Conservation (phyloP, 306 rosid species). For the Prosopis cineraria region DNA sequence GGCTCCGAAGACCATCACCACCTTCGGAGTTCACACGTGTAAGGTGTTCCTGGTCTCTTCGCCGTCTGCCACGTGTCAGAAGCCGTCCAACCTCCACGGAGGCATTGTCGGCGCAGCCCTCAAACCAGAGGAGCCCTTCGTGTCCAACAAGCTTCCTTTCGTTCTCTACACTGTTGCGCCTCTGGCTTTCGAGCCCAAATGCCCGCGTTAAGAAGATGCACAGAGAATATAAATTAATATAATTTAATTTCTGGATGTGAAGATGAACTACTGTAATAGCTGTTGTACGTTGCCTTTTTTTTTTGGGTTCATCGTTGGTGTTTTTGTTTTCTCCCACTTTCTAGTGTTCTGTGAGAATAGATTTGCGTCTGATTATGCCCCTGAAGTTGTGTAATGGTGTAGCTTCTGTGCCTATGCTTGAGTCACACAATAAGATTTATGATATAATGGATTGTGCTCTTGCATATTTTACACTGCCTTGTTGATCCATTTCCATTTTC, state of each 20-base stretch:
- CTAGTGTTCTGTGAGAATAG: conserved; percentile 14
- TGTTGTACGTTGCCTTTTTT: not conserved
- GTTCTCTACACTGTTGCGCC: conserved; percentile 75
- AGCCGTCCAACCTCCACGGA: conserved; percentile 56
- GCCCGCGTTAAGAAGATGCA: conserved; percentile 25
- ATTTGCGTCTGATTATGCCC: not conserved
- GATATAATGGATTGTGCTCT: not conserved
- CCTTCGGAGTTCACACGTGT: conserved; percentile 74
- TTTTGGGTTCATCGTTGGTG: not conserved
- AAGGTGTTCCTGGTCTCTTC: conserved; percentile 52
- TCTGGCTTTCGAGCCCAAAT: conserved; percentile 74
- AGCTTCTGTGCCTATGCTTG: not conserved
- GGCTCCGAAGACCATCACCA: conserved; percentile 65
- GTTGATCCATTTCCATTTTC: not conserved
- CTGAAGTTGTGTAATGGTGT: not conserved
- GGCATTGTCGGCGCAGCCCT: conserved; percentile 60
- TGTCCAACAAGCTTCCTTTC: conserved; percentile 46
- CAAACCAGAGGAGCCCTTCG: conserved; percentile 52
- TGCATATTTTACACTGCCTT: not conserved
- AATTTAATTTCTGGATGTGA: not conserved
- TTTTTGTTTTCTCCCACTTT: not conserved
- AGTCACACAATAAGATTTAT: conserved; percentile 27
- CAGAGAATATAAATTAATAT: not conserved
- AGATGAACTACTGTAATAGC: not conserved
- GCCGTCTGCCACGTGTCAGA: conserved; percentile 38